Conservation (phyloP, 352 stramenopile genomes). For the Phytophthora crassamura region DNA sequence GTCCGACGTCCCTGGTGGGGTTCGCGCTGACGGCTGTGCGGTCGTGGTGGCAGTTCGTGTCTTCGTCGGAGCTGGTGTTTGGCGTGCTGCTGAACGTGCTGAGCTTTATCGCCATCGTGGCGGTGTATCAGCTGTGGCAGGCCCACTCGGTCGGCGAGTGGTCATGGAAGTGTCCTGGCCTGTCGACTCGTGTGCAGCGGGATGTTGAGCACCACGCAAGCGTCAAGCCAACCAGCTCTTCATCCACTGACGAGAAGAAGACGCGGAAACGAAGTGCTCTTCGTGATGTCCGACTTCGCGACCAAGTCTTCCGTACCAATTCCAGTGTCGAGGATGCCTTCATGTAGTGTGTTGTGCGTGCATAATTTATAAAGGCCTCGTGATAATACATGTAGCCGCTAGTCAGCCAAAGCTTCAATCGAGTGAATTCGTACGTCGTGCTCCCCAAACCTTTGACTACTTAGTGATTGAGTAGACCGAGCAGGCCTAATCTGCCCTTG, state of each 20-base stretch:
- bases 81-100: constrained; percentile 77
- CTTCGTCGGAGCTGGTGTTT: constrained; percentile 68
- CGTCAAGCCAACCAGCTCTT: neutral
- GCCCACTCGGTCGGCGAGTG: constrained; percentile 15
- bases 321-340: too few relatives aligned
- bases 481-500: too few relatives aligned
- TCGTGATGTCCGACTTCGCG: constrained; percentile 10
- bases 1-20: constrained; percentile 39
- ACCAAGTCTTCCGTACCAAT: constrained; percentile 6
- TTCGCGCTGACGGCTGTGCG: constrained; percentile 40
- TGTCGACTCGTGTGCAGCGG: constrained; percentile 2
- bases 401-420: too few relatives aligned
- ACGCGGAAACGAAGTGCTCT: neutral
- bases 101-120: constrained; percentile 72
- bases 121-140: constrained; percentile 69
- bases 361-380: too few relatives aligned
- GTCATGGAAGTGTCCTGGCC: constrained; percentile 11
- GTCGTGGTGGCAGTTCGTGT: constrained; percentile 58
- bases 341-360: too few relatives aligned
- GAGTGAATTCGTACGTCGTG: too few relatives aligned
- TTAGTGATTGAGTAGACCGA: too few relatives aligned
- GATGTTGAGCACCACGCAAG: neutral
- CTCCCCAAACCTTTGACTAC: too few relatives aligned
- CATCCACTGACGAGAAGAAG: constrained; percentile 12
- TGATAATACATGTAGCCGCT: too few relatives aligned